A percentile compares a stretch with the other conserved stretches of the same genome.
These are phyloP conservation scores for Elymus sibiricus DNA, from an alignment of 176 grass and related monocot species.

Conservation along the genomic window DNA sequence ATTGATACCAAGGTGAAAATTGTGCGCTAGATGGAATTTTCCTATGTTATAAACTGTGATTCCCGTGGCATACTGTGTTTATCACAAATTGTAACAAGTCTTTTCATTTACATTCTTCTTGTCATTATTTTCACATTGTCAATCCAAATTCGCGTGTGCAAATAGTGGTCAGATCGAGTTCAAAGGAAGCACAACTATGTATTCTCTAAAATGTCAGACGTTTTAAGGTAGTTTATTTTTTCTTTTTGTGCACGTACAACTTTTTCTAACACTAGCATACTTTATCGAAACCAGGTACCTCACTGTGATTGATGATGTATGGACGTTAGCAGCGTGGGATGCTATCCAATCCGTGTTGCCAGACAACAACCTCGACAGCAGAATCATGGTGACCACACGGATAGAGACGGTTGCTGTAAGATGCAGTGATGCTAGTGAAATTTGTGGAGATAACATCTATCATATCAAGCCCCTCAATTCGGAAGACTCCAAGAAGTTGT, in stretches of 20 bases:
- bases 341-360: neutral
- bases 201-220: too few species aligned
- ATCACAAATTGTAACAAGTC: too few species aligned
- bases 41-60: too few species aligned
- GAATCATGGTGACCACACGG: slow-evolving; percentile 22
- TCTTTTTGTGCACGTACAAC: neutral
- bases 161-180: too few species aligned
- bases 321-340: slow-evolving; percentile 2
- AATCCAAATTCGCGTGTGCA: too few species aligned
- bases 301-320: slow-evolving; percentile 18
- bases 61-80: too few species aligned
- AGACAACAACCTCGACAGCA: neutral
- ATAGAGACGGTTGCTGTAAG: neutral
- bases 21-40: too few species aligned
- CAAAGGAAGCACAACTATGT: too few species aligned
- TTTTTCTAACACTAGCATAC: neutral
- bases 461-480: neutral
- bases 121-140: neutral
- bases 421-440: neutral
- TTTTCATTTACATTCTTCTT: too few species aligned
- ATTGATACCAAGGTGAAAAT: too few species aligned
- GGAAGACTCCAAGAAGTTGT: neutral
- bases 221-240: neutral
- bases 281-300: neutral
- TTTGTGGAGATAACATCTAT: neutral